Base-by-base conservation (phyloP, 1,284 basidiomycete genomes). In the Rhodotorula sp. region DNA sequence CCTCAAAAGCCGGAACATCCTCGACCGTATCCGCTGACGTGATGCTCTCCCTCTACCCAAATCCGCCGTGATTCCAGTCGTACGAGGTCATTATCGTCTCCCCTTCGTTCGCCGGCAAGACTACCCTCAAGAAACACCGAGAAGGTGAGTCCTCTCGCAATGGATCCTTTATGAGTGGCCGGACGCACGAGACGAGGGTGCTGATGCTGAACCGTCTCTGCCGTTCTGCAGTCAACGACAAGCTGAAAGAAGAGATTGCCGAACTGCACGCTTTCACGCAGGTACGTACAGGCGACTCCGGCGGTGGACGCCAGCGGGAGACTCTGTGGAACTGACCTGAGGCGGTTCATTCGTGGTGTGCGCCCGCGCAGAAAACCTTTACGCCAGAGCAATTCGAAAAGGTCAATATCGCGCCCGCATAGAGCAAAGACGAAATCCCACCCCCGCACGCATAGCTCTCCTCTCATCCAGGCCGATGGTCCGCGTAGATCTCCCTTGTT, bases 181-280 rank as follows among this genome's bases (percentile, higher is more conserved):
- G 38, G 38, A 43, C 10, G 12, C 38, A 43, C 38, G 38, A 43
- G 12, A 14, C 10, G 34, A 16, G n/a, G 1, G 7, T 15, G 50
- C 60, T 70, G 52, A 59, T 12, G 21, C 1, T 12, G 34, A 16
- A 12, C 28, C 38, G 38, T 23, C 5, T 10, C 26, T 14, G 26
- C 18, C 31, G 8, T 3, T 31, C 18, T 12, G 43, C 69, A 79
- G 82, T 83, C 66, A 82, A 83, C 69, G 81, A 81, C 18, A 76
- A 79, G 47, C 78, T 83, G 52, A 82, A 82, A 69, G 80, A 80
- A 47, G 80, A 82, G 70, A 83, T 83, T 49, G 82, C 81, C 2
- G 77, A 81, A 70, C 79, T 83, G 55, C 82, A 83, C 68, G 82
- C 82, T 16, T 83, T 83, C 68, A 81, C 81, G 0, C 81, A 82